Base-by-base conservation (phyloP, 2,329 filamentous ascomycete species). In the Arthroderma uncinatum region DNA sequence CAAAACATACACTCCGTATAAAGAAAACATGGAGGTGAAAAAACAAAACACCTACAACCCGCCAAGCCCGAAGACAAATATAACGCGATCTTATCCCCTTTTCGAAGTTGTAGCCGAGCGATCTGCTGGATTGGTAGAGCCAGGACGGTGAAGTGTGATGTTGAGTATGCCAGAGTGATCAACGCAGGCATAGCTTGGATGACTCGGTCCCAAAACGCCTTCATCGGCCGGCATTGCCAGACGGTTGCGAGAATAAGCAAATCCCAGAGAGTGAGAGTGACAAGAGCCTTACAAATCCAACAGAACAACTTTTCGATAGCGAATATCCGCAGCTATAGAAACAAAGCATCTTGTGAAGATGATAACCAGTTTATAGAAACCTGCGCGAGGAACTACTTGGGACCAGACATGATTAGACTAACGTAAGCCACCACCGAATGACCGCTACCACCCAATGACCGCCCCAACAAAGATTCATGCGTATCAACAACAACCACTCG, bases 201-300 rank as follows among this genome's bases (percentile, higher is more conserved):
- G 0, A 34, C 54, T 14, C 62, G 60, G 40, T 64, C 60, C 65
- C 65, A 67, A 53, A 61, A 65, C 4, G 59, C 57, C 7, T 58
- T 42, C 16, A 66, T 58, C 1, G 64, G 65, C 2, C 57, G 50
- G 55, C 64, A 67, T 53, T 66, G 63, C 50, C 62, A 62, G n/a
- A 65, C 60, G 2, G 63, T 62, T 12, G 62, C 59, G 2, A 63
- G 47, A n/a, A 61, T 56, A 55, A 8, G 60, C 62, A 34, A 62
- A 47, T 16, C 54, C 57, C n/a, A n/a, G n/a, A n/a, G n/a, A n/a
- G n/a, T n/a, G n/a, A n/a, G n/a, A n/a, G n/a, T 53, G 58, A 63
- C 37, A 56, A 34, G 34, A 56, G 40, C 40, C 19, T 47, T 47
- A 21, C 40, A 47, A 9, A 10, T 10, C 40, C 21, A 12, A 12